A percentile compares a stretch with the other conserved stretches of the same genome.
phyloP scores from a whole-genome alignment of 2,329 filamentous ascomycete genomes.

The Alternaria atra region DNA sequence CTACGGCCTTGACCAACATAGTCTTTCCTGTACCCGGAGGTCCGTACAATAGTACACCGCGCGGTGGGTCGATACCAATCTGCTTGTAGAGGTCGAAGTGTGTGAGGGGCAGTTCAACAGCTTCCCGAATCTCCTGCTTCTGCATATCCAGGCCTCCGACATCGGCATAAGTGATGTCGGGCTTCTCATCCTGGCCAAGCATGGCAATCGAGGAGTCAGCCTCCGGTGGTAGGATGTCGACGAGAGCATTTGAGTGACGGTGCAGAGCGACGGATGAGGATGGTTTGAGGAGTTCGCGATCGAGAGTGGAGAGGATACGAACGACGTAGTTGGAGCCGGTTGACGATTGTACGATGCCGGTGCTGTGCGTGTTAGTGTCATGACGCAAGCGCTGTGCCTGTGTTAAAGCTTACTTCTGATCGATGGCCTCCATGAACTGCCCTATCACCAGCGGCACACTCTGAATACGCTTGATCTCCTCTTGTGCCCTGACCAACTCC shows the following conservation, averaged over 20 bases:
- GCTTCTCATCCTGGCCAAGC: conserved; percentile 96
- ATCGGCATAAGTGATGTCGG: conserved; percentile 96
- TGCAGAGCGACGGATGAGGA: conserved; percentile 97
- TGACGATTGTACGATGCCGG: conserved; percentile 97
- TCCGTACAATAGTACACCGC: conserved; percentile 94
- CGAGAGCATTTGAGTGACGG: conserved; percentile 96
- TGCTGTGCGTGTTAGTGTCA: conserved; percentile 64
- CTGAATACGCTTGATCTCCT: conserved; percentile 99
- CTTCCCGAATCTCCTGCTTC: conserved; percentile 98
- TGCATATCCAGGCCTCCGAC: conserved; percentile 99
- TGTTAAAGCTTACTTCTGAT: conserved; percentile 80
- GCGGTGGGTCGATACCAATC: conserved; percentile 97
- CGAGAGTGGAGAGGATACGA: conserved; percentile 95
- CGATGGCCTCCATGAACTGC: conserved; percentile 99
- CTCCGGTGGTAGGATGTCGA: conserved; percentile 98
- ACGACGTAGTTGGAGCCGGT: conserved; percentile 99
- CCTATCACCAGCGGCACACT: conserved; percentile 97
- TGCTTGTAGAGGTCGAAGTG: conserved; percentile 99
- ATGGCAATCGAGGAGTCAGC: conserved; percentile 99
- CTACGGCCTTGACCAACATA: conserved; percentile 97
- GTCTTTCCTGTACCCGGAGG: conserved; percentile 97
- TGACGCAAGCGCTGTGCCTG: conserved; percentile 3
- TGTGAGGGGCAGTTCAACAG: conserved; percentile 93
- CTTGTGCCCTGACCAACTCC: conserved; percentile 94
- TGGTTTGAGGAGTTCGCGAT: conserved; percentile 97